Percentiles rank a stretch among this genome's conserved stretches.
Conservation (phyloP, 148 eudicot species). For the Chenopodium album region DNA sequence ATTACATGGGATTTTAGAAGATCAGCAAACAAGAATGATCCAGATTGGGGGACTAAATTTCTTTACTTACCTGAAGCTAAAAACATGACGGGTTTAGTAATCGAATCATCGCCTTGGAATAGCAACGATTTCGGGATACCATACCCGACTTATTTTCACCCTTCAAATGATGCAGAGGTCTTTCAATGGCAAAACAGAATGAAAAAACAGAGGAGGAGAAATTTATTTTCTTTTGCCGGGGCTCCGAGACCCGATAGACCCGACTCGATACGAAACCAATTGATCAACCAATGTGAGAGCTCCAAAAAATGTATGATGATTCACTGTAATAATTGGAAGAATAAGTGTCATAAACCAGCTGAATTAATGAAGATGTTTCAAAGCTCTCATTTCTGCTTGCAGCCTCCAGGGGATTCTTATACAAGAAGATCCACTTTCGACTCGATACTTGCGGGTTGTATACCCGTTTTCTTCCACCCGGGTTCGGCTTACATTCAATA, state of each 20-base stretch:
- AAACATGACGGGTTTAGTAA: slow-evolving; percentile 48
- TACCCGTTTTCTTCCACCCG: slow-evolving; percentile 78
- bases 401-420: slow-evolving; percentile 74
- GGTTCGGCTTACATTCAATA: slow-evolving; percentile 65
- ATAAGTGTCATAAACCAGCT: slow-evolving; percentile 45
- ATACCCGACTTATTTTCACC: slow-evolving; percentile 78
- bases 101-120: slow-evolving; percentile 59
- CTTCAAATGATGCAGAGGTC: slow-evolving; percentile 41
- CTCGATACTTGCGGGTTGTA: slow-evolving; percentile 76
- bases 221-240: slow-evolving; percentile 68
- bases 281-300: slow-evolving; percentile 43
- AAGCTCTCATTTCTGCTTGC: slow-evolving; percentile 62
- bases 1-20: slow-evolving; percentile 73
- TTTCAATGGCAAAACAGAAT: slow-evolving; percentile 51
- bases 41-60: slow-evolving; percentile 66
- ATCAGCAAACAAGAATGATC: slow-evolving; percentile 39
- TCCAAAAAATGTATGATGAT: slow-evolving; percentile 44
- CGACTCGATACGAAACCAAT: slow-evolving; percentile 51
- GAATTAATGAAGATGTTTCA: slow-evolving; percentile 54
- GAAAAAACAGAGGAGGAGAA: slow-evolving; percentile 29
- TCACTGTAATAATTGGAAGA: slow-evolving; percentile 43
- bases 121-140: slow-evolving; percentile 64
- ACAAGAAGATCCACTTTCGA: slow-evolving; percentile 76
- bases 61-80: slow-evolving; percentile 46
- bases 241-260: slow-evolving; percentile 51